Evolutionary conservation across 805 yeast species (phyloP).

Genomic region (Wickerhamiella domercqiae): DNA sequence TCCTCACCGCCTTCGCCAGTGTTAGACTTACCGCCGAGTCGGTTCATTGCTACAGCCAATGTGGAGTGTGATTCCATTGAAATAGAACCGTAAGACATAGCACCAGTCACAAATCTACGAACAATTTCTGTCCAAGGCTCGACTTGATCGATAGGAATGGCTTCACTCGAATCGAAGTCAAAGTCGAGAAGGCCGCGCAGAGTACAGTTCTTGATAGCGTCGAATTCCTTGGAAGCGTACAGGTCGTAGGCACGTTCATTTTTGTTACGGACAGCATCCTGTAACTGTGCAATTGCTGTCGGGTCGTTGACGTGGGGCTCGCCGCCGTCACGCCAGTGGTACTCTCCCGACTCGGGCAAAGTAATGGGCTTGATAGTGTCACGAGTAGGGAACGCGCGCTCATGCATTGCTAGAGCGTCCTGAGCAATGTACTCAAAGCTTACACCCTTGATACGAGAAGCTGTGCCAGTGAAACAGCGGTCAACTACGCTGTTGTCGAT

Average conservation of each 20-base stretch:
- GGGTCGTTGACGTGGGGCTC: constrained; percentile 93
- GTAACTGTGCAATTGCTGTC: constrained; percentile 82
- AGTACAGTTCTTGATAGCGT: constrained; percentile 84
- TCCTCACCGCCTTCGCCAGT: constrained; percentile 99
- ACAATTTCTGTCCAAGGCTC: constrained; percentile 99
- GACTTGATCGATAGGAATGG: constrained; percentile 92
- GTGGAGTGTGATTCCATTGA: constrained; percentile 98
- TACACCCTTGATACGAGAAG: constrained; percentile 89
- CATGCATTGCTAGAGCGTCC: constrained; percentile 89
- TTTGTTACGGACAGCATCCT: constrained; percentile 96
- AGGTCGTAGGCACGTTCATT: constrained; percentile 86
- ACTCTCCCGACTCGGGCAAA: constrained; percentile 90
- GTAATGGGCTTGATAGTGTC: constrained; percentile 53
- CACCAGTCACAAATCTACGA: constrained; percentile 96
- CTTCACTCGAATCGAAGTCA: constrained; percentile 52
- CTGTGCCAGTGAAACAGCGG: constrained; percentile 92
- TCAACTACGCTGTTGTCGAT: constrained; percentile 90
- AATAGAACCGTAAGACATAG: constrained; percentile 97
- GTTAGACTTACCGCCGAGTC: constrained; percentile 93
- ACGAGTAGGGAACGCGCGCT: constrained; percentile 76
- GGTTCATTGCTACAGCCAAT: constrained; percentile 94
- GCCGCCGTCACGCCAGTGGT: constrained; percentile 98
- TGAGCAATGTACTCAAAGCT: constrained; percentile 93
- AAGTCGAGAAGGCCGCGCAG: constrained; percentile 86
- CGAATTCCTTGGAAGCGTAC: constrained; percentile 77